A percentile compares a stretch with the other conserved stretches of the same genome.
Evolutionary conservation across 345 rosid species (phyloP).

Genomic region (Schrenkiella parvula): DNA sequence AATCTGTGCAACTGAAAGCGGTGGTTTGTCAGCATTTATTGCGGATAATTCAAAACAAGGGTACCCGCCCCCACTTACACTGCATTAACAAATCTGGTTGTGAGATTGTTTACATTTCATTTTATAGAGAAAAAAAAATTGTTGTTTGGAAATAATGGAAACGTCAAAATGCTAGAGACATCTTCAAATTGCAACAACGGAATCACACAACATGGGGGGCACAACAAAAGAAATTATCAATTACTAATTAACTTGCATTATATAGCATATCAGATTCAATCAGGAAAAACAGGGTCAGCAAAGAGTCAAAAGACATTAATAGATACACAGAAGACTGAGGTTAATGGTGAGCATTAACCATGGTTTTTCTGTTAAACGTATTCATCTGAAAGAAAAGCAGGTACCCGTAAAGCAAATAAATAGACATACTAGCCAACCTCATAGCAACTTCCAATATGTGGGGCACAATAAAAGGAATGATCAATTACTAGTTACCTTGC

Average conservation of each 20-base stretch:
- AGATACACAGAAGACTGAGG: constrained; percentile 1
- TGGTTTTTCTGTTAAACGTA: not conserved
- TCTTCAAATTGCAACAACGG: not conserved
- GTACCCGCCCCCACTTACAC: constrained; percentile 58
- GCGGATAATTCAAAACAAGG: constrained; percentile 94
- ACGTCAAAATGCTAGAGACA: not conserved
- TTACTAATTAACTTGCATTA: not conserved
- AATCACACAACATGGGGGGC: not conserved
- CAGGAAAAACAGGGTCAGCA: constrained; percentile 4
- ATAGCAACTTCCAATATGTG: constrained; percentile 86
- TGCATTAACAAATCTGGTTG: constrained; percentile 37
- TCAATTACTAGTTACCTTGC: not conserved
- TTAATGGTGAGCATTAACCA: not conserved
- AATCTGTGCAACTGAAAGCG: constrained; percentile 60
- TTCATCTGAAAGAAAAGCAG: not conserved
- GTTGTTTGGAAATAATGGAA: not conserved
- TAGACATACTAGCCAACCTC: constrained; percentile 49
- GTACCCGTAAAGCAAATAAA: not conserved
- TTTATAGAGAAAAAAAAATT: not conserved
- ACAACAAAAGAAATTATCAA: not conserved
- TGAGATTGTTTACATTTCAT: constrained; percentile 12
- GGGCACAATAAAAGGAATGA: not conserved
- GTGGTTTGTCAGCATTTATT: constrained; percentile 92
- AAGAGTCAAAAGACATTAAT: not conserved
- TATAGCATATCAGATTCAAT: constrained; percentile 7